These are phyloP conservation scores for Apophysomyces variabilis DNA, from an alignment of 371 early-diverging fungal species.

Conservation along the genomic window DNA sequence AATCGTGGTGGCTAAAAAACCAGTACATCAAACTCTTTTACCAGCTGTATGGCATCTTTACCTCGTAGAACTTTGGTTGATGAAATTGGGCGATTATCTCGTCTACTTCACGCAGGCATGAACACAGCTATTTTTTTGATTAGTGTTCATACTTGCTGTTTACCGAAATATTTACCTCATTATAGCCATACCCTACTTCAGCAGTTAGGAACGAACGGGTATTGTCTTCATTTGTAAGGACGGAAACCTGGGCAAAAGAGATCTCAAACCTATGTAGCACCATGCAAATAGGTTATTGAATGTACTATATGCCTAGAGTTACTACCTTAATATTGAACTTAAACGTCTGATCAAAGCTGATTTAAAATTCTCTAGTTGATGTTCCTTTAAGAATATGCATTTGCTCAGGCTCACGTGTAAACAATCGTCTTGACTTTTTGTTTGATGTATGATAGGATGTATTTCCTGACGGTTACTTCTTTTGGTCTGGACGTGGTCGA, in stretches of 20 bases:
- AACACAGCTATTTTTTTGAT: slow-evolving; percentile 16
- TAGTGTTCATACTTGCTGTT: background rate
- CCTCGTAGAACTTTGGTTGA: slow-evolving; percentile 40
- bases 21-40: background rate
- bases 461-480: background rate
- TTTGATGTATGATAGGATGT: background rate
- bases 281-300: too few relatives aligned
- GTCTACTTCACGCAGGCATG: slow-evolving; percentile 33
- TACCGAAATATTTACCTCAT: slow-evolving; percentile 33
- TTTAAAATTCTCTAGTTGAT: slow-evolving; percentile 37
- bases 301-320: background rate
- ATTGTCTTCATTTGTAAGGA: slow-evolving; percentile 45
- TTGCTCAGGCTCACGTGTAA: slow-evolving; percentile 46
- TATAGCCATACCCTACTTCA: slow-evolving; percentile 51
- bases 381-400: slow-evolving; percentile 39
- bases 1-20: slow-evolving; percentile 45
- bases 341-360: slow-evolving; percentile 13
- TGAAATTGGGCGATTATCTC: slow-evolving; percentile 24
- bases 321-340: background rate
- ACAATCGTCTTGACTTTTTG: slow-evolving; percentile 12
- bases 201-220: slow-evolving; percentile 49
- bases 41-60: background rate
- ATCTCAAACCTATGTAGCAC: slow-evolving; percentile 20
- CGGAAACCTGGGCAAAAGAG: slow-evolving; percentile 43
- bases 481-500: slow-evolving; percentile 3